A percentile compares a stretch with the other conserved stretches of the same genome.
These are phyloP conservation scores for Hemileia vastatrix DNA, from an alignment of 1,284 basidiomycete genomes.

Conservation along the genomic window DNA sequence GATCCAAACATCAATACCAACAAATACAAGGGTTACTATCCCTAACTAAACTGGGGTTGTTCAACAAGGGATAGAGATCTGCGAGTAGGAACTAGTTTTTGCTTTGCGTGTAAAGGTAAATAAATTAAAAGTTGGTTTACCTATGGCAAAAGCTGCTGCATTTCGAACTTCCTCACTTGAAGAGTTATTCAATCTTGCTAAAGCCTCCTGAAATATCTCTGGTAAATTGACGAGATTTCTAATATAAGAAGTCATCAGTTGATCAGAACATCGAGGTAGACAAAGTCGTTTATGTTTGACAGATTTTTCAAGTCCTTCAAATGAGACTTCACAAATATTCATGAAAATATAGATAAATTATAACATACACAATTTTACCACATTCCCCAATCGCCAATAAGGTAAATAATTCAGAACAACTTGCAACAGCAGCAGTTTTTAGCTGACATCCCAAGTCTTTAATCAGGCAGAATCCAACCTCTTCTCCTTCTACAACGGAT, in stretches of 20 bases:
- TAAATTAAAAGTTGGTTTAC: slow-evolving; percentile 46
- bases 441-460: no score
- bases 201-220: slow-evolving; percentile 62
- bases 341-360: no score
- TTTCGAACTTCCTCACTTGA: slow-evolving; percentile 72
- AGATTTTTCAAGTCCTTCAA: no score
- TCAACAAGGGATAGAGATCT: neutral
- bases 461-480: slow-evolving; percentile 65
- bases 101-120: no score
- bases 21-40: neutral
- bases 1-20: neutral
- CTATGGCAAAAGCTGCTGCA: slow-evolving; percentile 83
- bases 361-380: no score
- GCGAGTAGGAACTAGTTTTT: neutral
- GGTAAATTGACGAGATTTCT: slow-evolving; percentile 72
- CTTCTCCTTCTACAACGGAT: slow-evolving; percentile 57
- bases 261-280: no score
- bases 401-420: no score
- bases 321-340: no score
- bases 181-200: slow-evolving; percentile 63
- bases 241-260: neutral
- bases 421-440: no score
- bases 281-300: no score
- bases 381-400: no score
- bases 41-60: neutral